Evolutionary conservation across 805 yeast species (phyloP), one percentile per base, ranked within the genome.

Genomic region (Candida ulmi): DNA sequence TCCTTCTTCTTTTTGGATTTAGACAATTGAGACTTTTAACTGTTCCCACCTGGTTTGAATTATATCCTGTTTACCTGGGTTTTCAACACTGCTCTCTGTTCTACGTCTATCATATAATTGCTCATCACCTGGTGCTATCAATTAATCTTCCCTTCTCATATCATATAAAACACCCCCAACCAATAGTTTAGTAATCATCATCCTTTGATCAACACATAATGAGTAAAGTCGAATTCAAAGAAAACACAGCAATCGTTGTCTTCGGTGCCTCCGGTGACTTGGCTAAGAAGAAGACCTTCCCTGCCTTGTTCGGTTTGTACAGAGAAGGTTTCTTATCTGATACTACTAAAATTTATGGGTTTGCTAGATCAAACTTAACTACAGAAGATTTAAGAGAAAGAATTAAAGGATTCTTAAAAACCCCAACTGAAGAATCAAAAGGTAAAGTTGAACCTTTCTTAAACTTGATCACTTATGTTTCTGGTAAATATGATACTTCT

Each of bases 201-300:
- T n/a, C n/a, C n/a, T n/a, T n/a, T n/a, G n/a, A n/a, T n/a, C n/a
- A n/a, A n/a, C n/a, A n/a, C 24, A 19, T 28, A 34, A 41, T 44
- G 46, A 17, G 37, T 16, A 51, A 21, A 15, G 54, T 55, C 23
- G 57, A 55, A 43, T 84, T 83, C 61, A 79, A 75, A 43, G 76
- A 82, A 47, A 67, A 83, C 63, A 80, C 86, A 8, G 70, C 78
- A 32, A 72, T 90, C 53, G 86, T 82, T 21, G 95, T 90, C 24
- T 84, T 88, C 54, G 97, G 97, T 38, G 97, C 97, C 33, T 85
- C 95, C 17, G 97, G 97, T 38, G 96, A 90, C 62, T 71, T 90
- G 48, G 96, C 96, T 40, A 88, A 87, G 69, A 90, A 90, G 80
- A 90, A 90, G 68, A 90, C 96, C 3, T 88, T 86, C 65, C 95